These are phyloP conservation scores for Aristolochia contorta DNA, from an alignment of 164 flowering plant genomes.

Conservation along the genomic window DNA sequence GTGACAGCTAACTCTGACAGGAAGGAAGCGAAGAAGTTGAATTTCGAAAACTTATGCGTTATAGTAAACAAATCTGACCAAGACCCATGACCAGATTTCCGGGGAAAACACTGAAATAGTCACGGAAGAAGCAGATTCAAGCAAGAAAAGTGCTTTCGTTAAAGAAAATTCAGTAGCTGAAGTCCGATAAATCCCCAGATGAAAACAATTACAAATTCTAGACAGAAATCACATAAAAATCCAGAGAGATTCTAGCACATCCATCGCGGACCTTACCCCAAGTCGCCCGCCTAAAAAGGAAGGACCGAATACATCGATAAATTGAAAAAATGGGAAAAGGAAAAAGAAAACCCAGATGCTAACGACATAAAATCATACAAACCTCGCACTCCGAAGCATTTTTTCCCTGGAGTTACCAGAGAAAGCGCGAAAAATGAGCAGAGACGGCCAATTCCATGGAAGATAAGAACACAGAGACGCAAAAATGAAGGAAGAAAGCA, in stretches of 20 bases:
- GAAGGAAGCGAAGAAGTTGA: not conserved
- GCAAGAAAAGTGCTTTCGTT: not conserved
- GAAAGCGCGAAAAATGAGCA: conserved; percentile 1
- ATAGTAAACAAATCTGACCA: not conserved
- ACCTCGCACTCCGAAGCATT: conserved; percentile 5
- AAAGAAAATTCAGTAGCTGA: not conserved
- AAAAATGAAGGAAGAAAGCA: conserved; percentile 3
- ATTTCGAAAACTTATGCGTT: not conserved
- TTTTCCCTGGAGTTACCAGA: conserved; percentile 2
- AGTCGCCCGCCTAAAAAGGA: too few relatives aligned
- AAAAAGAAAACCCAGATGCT: conserved; percentile 3
- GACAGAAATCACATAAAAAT: not conserved
- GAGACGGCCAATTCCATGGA: not conserved
- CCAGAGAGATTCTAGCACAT: not conserved
- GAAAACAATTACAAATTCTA: not conserved
- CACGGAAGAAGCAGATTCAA: not conserved
- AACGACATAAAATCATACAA: conserved; percentile 16
- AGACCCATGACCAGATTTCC: conserved; percentile 4
- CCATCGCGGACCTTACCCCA: not conserved
- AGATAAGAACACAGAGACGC: not conserved
- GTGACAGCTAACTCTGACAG: not conserved
- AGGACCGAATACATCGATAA: too few relatives aligned
- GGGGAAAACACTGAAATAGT: not conserved
- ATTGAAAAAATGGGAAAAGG: not conserved
- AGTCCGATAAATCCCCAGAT: not conserved